Evolutionary conservation across 345 rosid species (phyloP).

Genomic region (Populus deltoides): DNA sequence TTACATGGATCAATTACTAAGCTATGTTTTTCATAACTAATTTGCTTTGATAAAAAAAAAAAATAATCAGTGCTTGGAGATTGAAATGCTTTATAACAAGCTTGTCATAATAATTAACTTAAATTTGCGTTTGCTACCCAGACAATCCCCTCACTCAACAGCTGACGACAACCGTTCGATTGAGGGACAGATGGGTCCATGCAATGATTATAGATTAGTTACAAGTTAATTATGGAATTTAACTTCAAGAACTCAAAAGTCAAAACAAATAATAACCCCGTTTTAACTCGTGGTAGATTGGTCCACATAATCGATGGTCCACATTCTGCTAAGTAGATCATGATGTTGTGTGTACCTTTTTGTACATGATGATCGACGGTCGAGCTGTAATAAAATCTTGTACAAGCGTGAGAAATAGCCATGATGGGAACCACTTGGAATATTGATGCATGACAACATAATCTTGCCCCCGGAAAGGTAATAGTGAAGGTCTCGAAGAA

Average conservation of each 20-base stretch:
- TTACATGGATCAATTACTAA: not conserved
- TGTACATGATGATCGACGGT: slow-evolving; percentile 20
- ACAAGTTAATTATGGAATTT: slow-evolving; percentile 6
- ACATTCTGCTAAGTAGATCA: slow-evolving; percentile 12
- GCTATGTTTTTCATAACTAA: not conserved
- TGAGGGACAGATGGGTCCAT: not conserved
- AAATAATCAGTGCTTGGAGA: not conserved
- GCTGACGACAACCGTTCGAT: not conserved
- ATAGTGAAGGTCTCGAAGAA: not conserved
- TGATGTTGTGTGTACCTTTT: slow-evolving; percentile 31
- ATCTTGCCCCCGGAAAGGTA: slow-evolving; percentile 42
- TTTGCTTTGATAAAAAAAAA: not conserved
- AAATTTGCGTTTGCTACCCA: not conserved
- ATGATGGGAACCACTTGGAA: slow-evolving; percentile 45
- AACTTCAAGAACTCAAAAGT: slow-evolving; percentile 28
- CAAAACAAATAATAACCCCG: slow-evolving; percentile 19
- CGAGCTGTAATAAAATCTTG: slow-evolving; percentile 18
- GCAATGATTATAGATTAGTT: not conserved
- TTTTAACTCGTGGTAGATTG: slow-evolving; percentile 25
- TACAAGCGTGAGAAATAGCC: slow-evolving; percentile 43
- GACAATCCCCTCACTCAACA: not conserved
- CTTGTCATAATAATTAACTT: not conserved
- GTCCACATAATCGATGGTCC: slow-evolving; percentile 40
- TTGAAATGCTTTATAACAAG: not conserved
- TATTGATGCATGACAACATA: slow-evolving; percentile 45